Evolutionary conservation across 306 rosid species (phyloP).

Genomic region (Neltuma alba): DNA sequence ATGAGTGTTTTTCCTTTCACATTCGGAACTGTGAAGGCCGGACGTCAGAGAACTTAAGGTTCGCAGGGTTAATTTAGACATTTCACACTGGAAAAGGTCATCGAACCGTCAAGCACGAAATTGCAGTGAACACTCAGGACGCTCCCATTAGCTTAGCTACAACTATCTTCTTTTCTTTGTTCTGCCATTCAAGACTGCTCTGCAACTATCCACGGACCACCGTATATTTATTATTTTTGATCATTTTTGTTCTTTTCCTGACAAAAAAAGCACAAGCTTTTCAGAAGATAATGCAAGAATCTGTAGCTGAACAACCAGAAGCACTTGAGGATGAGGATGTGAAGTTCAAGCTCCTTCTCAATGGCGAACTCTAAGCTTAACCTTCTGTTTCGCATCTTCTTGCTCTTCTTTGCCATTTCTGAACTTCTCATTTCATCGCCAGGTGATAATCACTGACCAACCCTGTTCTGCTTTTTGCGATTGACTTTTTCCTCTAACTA

Average conservation of each 20-base stretch:
- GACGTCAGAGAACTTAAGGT: too few species aligned
- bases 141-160: not conserved
- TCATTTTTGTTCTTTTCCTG: not conserved
- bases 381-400: constrained; percentile 23
- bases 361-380: constrained; percentile 62
- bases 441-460: constrained; percentile 43
- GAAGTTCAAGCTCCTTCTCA: constrained; percentile 47
- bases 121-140: not conserved
- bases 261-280: not conserved
- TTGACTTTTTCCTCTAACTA: not conserved
- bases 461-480: not conserved
- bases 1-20: not conserved
- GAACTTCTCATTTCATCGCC: constrained; percentile 7
- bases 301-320: constrained; percentile 59
- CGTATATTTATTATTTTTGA: not conserved
- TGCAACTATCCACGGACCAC: not conserved
- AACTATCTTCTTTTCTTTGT: not conserved
- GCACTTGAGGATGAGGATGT: constrained; percentile 55
- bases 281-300: constrained; percentile 84
- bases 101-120: not conserved
- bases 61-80: constrained; percentile 44
- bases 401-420: constrained; percentile 29
- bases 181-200: not conserved
- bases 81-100: not conserved
- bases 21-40: too few species aligned